Evolutionary conservation across 768 basidiomycete species (phyloP).

Genomic region (Pisolithus marmoratus): DNA sequence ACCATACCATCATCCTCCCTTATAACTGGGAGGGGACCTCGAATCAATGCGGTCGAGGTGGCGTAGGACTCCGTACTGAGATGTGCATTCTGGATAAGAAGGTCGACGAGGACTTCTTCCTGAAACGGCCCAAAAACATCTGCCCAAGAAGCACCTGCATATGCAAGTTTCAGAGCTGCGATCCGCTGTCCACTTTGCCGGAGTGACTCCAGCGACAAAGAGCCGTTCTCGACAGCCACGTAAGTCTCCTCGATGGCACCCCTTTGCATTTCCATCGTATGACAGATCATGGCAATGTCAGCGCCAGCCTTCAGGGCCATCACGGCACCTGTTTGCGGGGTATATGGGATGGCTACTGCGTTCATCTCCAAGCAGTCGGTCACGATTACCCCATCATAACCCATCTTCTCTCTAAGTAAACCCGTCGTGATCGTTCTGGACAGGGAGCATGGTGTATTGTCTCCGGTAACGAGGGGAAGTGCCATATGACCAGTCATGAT

Average conservation of each 20-base stretch:
- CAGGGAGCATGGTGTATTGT: constrained; percentile 53
- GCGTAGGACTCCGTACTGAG: constrained; percentile 46
- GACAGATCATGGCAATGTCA: constrained; percentile 74
- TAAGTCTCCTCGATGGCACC: constrained; percentile 50
- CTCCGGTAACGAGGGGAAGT: constrained; percentile 44
- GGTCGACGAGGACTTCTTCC: constrained; percentile 14
- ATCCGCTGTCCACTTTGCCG: constrained; percentile 42
- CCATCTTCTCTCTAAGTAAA: constrained; percentile 45
- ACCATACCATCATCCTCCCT: constrained; percentile 30
- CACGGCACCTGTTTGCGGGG: constrained; percentile 40
- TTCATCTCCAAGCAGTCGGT: constrained; percentile 79
- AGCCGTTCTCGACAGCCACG: constrained; percentile 41
- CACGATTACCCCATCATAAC: constrained; percentile 55
- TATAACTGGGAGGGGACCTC: constrained; percentile 31
- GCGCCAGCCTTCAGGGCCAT: constrained; percentile 56
- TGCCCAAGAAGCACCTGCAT: constrained; percentile 41
- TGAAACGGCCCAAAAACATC: constrained; percentile 26
- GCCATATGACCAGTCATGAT: constrained; percentile 78
- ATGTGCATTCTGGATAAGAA: constrained; percentile 35
- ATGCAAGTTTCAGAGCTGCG: constrained; percentile 42
- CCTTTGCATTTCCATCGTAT: constrained; percentile 47
- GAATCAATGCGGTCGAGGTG: constrained; percentile 41
- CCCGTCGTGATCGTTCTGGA: constrained; percentile 46
- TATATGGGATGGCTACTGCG: constrained; percentile 47
- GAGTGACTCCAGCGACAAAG: constrained; percentile 35